Evolutionary conservation across 2,329 filamentous ascomycete genomes (phyloP), one percentile per base, ranked within the genome.

Genomic region (Botrytis tulipae): DNA sequence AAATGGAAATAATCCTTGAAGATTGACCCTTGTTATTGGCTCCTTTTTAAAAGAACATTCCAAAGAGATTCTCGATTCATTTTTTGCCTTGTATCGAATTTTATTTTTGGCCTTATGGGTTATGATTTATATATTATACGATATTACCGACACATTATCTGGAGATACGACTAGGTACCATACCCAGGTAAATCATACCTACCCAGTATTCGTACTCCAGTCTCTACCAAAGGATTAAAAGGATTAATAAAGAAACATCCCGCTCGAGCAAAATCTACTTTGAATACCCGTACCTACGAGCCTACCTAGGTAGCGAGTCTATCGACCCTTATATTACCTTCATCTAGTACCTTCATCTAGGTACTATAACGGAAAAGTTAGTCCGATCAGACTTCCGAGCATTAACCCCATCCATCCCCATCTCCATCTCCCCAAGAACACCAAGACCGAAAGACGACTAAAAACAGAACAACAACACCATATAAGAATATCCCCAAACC

Each of bases 381-480:
- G 35, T 20, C 35, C 32, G 32, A 51, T 67, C 48, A 20, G 25
- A 57, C 29, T 37, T 25, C 65, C 48, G 65, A 68, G 62, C 61
- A 44, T 63, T 42, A n/a, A 66, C 46, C 46, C 46, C 48, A 29
- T 35, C 65, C 7, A 29, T 35, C 46, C 7, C 44, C 63, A 48
- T 25, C 29, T 32, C 40, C 40, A 42, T 44, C 29, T 32, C 62
- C 40, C 29, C 42, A 22, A 66, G 22, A 35, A 37, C 60, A 37
- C 60, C 37, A 62, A 42, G 35, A 40, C 60, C 60, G 60, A 62
- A 42, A 40, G 16, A 40, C 20, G 60, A 62, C 60, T 61, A 9
- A 62, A 68, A 57, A 42, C 66, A 68, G 66, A 68, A 68, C 66
- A 68, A 68, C 66, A 68, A 68, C 66, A 68, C 66, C 66, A 68